Conservation (phyloP, 2,329 filamentous ascomycete species). For the Aureobasidium sp. region DNA sequence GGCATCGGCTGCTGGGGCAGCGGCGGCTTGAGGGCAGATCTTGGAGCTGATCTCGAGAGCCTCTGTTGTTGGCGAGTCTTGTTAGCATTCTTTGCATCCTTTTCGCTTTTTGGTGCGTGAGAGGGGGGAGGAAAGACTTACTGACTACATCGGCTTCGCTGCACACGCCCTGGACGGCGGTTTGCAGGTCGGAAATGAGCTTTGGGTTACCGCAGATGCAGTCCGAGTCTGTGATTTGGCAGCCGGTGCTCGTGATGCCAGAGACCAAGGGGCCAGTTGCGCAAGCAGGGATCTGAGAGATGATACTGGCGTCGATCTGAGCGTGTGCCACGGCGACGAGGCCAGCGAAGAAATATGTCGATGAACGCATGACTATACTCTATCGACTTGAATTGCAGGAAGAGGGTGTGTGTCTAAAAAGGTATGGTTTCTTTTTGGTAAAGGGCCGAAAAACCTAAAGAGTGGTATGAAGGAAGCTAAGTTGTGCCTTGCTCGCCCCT, state of each 20-base stretch:
- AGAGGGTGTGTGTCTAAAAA: not conserved
- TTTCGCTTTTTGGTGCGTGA: too few species aligned
- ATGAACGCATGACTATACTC: not conserved
- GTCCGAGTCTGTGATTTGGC: not conserved
- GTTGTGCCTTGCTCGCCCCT: not conserved
- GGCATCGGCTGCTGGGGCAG: not conserved
- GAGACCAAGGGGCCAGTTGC: not conserved
- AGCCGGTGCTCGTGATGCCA: not conserved
- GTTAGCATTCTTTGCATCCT: not conserved
- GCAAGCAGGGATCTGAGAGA: not conserved
- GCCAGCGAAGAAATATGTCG: not conserved
- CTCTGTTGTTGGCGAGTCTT: not conserved
- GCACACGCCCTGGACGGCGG: not conserved
- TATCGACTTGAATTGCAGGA: not conserved
- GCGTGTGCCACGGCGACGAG: not conserved
- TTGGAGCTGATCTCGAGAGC: not conserved
- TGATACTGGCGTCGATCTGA: not conserved
- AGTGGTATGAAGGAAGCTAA: slow-evolving; percentile 1
- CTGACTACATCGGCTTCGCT: not conserved
- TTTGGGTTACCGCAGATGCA: slow-evolving; percentile 8
- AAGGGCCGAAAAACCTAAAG: not conserved
- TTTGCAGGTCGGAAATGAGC: not conserved
- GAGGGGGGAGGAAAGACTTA: not conserved
- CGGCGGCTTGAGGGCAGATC: not conserved
- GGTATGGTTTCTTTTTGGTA: not conserved